phyloP scores from a whole-genome alignment of 805 yeast genomes.

The Blastobotrys americana region DNA sequence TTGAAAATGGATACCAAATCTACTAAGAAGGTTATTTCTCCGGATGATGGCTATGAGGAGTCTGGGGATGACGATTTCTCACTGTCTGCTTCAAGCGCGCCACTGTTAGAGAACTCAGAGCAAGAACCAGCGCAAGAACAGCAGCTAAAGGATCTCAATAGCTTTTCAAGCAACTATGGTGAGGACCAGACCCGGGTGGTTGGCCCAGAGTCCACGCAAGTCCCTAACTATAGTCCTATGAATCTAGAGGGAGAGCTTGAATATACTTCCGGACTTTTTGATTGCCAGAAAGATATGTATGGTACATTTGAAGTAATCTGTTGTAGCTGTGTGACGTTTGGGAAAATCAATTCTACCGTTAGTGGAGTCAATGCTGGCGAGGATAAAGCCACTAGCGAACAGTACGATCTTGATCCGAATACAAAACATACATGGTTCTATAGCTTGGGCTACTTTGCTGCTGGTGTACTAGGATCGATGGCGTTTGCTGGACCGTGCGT shows the following conservation, averaged over 20 bases:
- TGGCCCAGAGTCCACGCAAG: conserved; percentile 1
- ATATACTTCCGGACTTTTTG: conserved; percentile 12
- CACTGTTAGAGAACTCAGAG: too few relatives aligned
- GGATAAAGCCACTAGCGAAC: conserved; percentile 7
- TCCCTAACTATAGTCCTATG: conserved; percentile 5
- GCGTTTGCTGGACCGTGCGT: neutral
- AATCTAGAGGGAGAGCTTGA: conserved; percentile 1
- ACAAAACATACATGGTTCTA: conserved; percentile 4
- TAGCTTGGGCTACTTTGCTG: conserved; percentile 5
- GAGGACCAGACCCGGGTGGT: too few relatives aligned
- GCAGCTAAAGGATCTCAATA: too few relatives aligned
- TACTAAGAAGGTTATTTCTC: too few relatives aligned
- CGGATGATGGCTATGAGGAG: too few relatives aligned
- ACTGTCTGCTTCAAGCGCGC: too few relatives aligned
- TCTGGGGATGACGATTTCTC: too few relatives aligned
- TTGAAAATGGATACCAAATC: too few relatives aligned
- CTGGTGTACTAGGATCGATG: neutral
- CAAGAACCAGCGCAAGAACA: too few relatives aligned
- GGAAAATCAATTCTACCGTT: conserved; percentile 7
- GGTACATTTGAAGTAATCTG: neutral
- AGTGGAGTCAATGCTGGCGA: conserved; percentile 5
- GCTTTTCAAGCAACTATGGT: too few relatives aligned
- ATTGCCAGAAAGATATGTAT: conserved; percentile 6
- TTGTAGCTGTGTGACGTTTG: conserved; percentile 12
- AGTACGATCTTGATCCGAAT: neutral